Evolutionary conservation across 495 filamentous ascomycete species (phyloP), one percentile per base, ranked within the genome.

Genomic region (Aspergillus homomorphus): DNA sequence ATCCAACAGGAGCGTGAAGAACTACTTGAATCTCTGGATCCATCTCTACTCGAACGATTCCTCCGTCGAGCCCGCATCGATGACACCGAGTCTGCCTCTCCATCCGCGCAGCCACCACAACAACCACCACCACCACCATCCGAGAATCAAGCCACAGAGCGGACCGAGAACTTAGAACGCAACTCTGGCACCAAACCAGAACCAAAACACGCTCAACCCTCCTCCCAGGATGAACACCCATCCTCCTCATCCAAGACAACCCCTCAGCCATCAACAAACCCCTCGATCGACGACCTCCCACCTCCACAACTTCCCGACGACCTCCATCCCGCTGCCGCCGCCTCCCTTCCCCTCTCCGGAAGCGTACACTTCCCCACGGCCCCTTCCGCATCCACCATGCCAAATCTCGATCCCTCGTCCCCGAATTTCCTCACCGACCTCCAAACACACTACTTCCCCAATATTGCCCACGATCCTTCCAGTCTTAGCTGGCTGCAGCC

Each of bases 391-490:
- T 73, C 62, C 33, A 65, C 63, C 33, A 78, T 73, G 52, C 88
- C 88, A 23, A 84, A 88, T 38, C 88, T 96, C 54, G 91, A 98
- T 71, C 94, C 92, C 0, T 77, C 80, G 20, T 88, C 89, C 51
- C 86, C 90, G 0, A 81, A 88, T 62, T 98, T 98, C 77, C 87
- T 96, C 51, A 70, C 79, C 21, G 84, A 88, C 57, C 84, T 98
- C 10, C 92, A 96, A 78, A 70, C 82, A 1, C 96, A 93, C 71
- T 98, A 94, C 81, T 98, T 96, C 79, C 93, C 94, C 19, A 77
- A 83, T 57, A 87, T 96, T 3, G 82, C 93, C 15, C 80, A 89
- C 48, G 90, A 97, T 73, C 92, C 93, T 0, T 84, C 88, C 23
- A 85, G 88, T 14, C 81, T 98, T 3, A 88, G 90, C 19, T 98